phyloP scores from a whole-genome alignment of 2,329 filamentous ascomycete genomes.

The Pseudopyricularia cyperi region DNA sequence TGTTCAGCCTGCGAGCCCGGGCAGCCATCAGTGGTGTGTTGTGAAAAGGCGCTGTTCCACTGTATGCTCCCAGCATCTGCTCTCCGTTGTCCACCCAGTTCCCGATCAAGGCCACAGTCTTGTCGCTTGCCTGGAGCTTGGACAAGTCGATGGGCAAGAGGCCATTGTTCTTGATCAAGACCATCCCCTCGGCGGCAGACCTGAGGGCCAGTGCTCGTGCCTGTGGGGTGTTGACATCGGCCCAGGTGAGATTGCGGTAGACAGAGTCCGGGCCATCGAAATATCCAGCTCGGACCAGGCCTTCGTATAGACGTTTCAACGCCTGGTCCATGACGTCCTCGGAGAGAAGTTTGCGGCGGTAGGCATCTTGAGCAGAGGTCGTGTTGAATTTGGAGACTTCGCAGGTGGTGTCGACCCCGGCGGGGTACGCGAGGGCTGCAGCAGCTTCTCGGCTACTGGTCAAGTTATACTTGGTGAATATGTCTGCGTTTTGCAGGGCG shows the following conservation, averaged over 20 bases:
- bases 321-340: slow-evolving; percentile 32
- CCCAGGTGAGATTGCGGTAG: slow-evolving; percentile 40
- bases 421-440: background rate
- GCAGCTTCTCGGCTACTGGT: slow-evolving; percentile 9
- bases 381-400: slow-evolving; percentile 6
- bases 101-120: slow-evolving; percentile 40
- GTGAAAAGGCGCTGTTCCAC: slow-evolving; percentile 40
- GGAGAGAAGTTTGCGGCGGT: slow-evolving; percentile 24
- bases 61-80: slow-evolving; percentile 48
- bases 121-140: slow-evolving; percentile 13
- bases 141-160: slow-evolving; percentile 32
- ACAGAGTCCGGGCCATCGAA: slow-evolving; percentile 32
- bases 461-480: background rate
- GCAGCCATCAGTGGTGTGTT: slow-evolving; percentile 39
- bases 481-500: background rate
- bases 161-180: slow-evolving; percentile 41
- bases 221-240: slow-evolving; percentile 39
- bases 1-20: slow-evolving; percentile 13
- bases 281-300: slow-evolving; percentile 41
- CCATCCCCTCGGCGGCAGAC: slow-evolving; percentile 33
- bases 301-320: slow-evolving; percentile 37
- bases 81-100: slow-evolving; percentile 43
- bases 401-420: slow-evolving; percentile 15
- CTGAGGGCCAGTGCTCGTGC: slow-evolving; percentile 41
- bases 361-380: slow-evolving; percentile 6